phyloP scores from a whole-genome alignment of 2,329 filamentous ascomycete species.

The Amylocarpus encephaloides region DNA sequence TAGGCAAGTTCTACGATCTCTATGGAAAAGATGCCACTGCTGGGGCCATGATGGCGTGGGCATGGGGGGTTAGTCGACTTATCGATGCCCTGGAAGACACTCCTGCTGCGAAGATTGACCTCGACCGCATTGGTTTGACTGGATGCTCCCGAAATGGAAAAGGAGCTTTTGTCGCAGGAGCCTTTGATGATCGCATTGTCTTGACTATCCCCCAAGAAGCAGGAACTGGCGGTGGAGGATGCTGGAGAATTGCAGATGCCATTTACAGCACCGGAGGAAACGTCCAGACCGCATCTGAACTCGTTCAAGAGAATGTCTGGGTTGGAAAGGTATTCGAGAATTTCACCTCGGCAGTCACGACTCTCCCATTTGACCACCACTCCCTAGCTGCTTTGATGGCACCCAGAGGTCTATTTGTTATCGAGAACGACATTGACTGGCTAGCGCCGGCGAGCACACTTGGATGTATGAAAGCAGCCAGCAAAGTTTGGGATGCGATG shows the following conservation, averaged over 20 bases:
- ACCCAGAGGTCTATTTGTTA: constrained; percentile 47
- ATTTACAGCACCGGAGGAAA: constrained; percentile 46
- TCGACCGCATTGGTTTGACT: constrained; percentile 47
- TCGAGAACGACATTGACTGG: constrained; percentile 47
- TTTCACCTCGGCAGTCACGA: constrained; percentile 33
- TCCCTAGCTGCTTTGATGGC: constrained; percentile 43
- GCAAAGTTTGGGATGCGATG: constrained; percentile 46
- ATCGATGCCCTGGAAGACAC: constrained; percentile 50
- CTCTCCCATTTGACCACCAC: constrained; percentile 50
- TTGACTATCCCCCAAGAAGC: constrained; percentile 56
- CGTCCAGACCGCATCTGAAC: constrained; percentile 53
- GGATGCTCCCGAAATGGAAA: constrained; percentile 59
- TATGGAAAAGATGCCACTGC: constrained; percentile 32
- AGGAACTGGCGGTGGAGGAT: constrained; percentile 52
- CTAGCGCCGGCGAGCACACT: constrained; percentile 46
- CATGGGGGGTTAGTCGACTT: constrained; percentile 54
- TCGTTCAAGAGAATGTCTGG: constrained; percentile 56
- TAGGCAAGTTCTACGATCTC: constrained; percentile 3
- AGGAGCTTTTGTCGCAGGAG: constrained; percentile 52
- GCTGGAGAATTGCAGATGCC: constrained; percentile 50
- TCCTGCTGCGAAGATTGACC: constrained; percentile 41
- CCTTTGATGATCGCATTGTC: constrained; percentile 50
- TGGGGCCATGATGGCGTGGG: constrained; percentile 54
- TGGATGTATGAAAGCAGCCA: constrained; percentile 46
- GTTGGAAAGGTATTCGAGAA: constrained; percentile 46